phyloP scores from a whole-genome alignment of 1,284 basidiomycete species.

The Ganoderma lucidum region DNA sequence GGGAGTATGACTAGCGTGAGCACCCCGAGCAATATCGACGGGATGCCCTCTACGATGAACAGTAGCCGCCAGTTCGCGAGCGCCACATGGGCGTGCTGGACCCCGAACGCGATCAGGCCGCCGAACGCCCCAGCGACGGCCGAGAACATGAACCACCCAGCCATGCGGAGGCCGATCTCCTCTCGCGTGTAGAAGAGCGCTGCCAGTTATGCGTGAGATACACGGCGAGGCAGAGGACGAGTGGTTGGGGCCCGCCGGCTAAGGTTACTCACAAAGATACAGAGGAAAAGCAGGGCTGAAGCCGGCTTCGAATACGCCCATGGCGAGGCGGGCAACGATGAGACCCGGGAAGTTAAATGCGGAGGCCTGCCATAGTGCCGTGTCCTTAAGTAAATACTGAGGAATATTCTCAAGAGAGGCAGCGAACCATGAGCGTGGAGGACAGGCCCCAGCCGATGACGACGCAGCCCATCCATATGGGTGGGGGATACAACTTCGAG shows the following conservation, averaged over 20 bases:
- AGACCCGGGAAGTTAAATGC: constrained; percentile 66
- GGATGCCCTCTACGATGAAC: constrained; percentile 82
- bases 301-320: constrained; percentile 77
- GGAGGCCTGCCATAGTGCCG: constrained; percentile 51
- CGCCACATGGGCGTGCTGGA: constrained; percentile 61
- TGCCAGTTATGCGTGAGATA: constrained; percentile 49
- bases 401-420: not conserved
- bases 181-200: constrained; percentile 73
- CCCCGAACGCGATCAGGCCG: constrained; percentile 76
- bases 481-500: constrained; percentile 73
- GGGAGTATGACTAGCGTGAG: constrained; percentile 75
- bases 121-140: constrained; percentile 83
- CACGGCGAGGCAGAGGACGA: no score
- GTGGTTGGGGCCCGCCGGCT: not conserved
- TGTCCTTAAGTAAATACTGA: not conserved
- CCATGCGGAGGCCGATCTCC: constrained; percentile 76
- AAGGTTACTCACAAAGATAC: constrained; percentile 63
- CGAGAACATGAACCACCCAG: constrained; percentile 82
- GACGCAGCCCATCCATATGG: constrained; percentile 69
- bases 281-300: constrained; percentile 80
- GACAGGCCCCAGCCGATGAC: constrained; percentile 78
- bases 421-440: constrained; percentile 71
- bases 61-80: constrained; percentile 71
- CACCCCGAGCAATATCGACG: constrained; percentile 75
- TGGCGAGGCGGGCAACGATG: constrained; percentile 61